Conservation (phyloP, 176 grass and related monocot genomes). For the Oryza longistaminata region DNA sequence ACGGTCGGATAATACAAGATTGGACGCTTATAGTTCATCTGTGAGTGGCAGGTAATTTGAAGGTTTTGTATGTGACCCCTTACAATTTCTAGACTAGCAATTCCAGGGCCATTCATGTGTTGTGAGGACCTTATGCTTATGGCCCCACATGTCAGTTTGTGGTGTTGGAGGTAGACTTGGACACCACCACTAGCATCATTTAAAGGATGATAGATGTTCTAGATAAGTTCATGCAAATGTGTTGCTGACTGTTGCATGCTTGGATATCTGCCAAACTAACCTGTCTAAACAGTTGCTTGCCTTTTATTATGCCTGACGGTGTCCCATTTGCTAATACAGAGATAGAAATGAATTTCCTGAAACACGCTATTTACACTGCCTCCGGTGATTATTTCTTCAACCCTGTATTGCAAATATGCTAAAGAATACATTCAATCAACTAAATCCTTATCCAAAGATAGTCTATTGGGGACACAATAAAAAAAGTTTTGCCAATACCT, state of each 20-base stretch:
- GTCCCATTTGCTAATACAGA: not conserved
- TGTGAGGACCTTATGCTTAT: too few relatives aligned
- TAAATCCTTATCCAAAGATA: not conserved
- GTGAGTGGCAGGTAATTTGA: too few relatives aligned
- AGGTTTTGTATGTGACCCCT: too few relatives aligned
- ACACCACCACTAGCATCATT: too few relatives aligned
- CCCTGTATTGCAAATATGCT: not conserved
- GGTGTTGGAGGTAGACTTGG: too few relatives aligned
- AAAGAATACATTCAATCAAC: not conserved
- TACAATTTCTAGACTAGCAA: too few relatives aligned
- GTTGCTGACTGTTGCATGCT: not conserved
- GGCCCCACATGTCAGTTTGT: too few relatives aligned
- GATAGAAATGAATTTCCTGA: not conserved
- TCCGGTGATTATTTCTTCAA: not conserved
- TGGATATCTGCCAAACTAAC: not conserved
- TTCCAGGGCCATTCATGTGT: too few relatives aligned
- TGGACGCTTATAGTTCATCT: too few relatives aligned
- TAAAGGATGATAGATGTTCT: not conserved
- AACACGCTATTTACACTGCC: not conserved
- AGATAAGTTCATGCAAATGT: not conserved
- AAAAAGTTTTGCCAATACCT: slow-evolving; percentile 5
- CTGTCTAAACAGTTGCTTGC: not conserved
- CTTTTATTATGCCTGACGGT: not conserved
- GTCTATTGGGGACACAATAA: not conserved
- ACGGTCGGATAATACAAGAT: too few relatives aligned